Conservation (phyloP, 345 rosid species). For the Boechera stricta region DNA sequence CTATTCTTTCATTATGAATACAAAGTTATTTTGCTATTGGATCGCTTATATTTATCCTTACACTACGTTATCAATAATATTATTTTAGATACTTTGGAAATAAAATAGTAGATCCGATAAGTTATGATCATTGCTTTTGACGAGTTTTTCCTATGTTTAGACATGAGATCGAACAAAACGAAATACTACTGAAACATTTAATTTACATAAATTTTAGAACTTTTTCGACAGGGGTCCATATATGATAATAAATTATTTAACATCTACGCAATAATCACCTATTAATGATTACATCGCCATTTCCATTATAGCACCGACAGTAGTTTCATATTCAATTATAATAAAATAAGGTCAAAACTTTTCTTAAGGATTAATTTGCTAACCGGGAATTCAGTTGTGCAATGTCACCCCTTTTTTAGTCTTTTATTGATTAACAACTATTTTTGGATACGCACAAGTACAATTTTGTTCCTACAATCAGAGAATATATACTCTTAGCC, state of each 20-base stretch:
- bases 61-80: background rate
- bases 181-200: background rate
- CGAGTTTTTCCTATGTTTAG: background rate
- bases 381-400: background rate
- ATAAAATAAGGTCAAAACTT: background rate
- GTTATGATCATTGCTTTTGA: constrained; percentile 1
- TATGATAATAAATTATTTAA: constrained; percentile 16
- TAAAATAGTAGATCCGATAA: background rate
- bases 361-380: background rate
- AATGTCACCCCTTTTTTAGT: constrained; percentile 1
- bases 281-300: constrained; percentile 45
- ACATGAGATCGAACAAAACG: background rate
- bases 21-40: background rate
- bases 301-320: constrained; percentile 45
- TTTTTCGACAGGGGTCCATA: constrained; percentile 33
- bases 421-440: background rate
- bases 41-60: background rate
- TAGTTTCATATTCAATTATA: constrained; percentile 9
- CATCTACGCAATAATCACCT: constrained; percentile 40
- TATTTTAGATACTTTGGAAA: background rate
- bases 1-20: background rate
- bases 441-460: background rate
- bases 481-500: background rate
- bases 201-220: background rate
- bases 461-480: background rate